Base-by-base conservation (phyloP, 805 yeast genomes). In the Wickerhamomyces xylosicus region DNA sequence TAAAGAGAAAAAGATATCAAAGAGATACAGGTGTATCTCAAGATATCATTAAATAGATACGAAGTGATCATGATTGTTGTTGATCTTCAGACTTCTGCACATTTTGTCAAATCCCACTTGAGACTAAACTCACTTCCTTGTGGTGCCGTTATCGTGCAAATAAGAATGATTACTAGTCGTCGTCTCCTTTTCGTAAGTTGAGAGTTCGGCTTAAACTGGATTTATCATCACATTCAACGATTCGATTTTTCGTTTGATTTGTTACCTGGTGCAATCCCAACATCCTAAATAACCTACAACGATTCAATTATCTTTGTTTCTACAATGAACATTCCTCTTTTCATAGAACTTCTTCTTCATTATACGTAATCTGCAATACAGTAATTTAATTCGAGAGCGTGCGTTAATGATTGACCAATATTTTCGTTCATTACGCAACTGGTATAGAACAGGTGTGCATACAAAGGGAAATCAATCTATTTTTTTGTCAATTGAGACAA, bases 141-240 rank as follows among this genome's bases (percentile, higher is more conserved):
- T 56, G 66, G 69, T 58, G 69, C 69, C 69, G 68, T 55, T 50
- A 49, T 61, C 56, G 67, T 64, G 68, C 69, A 58, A 38, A 64
- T 43, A 63, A 46, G 41, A 51, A 59, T 22, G 52, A 25, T 25
- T 10, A 25, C 29, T 25, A n/a, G 29, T 4, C 13, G 29, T 25
- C 29, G 8, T 25, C 29, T 25, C 29, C 29, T 25, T 25, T 25
- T 25, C 29, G 29, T 25, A 25, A 25, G 29, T 25, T 25, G 29
- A 25, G 29, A 25, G 29, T 25, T 25, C 29, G 14, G 5, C 29
- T 11, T 25, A 25, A 8, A 4, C 29, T 25, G 29, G 29, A 25
- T 25, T 25, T 25, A 25, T 25, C 14, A 11, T 25, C 14, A 25
- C 29, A 9, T 25, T n/a, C 29, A n/a, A 32, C 40, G 33, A 21